These are phyloP conservation scores for Poterioochromonas sp. DNA, from an alignment of 352 stramenopile species.

Conservation along the genomic window DNA sequence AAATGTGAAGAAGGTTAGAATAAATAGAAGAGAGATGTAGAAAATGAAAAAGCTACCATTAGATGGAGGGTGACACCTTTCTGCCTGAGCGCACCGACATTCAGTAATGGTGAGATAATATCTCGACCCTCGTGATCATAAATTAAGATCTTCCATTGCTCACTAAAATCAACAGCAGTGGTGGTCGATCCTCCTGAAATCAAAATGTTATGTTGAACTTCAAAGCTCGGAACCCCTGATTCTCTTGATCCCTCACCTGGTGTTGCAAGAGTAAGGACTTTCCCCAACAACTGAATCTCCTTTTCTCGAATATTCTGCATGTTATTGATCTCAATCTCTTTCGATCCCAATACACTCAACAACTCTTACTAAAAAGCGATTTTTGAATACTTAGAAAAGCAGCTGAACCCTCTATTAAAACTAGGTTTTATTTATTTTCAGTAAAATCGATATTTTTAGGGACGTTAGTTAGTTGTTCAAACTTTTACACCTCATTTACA, in stretches of 20 bases:
- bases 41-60: constrained; percentile 55
- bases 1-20: not conserved
- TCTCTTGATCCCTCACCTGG: not conserved
- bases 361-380: too few species aligned
- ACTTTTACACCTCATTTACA: too few species aligned
- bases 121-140: constrained; percentile 89
- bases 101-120: constrained; percentile 95
- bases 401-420: too few species aligned
- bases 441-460: too few species aligned
- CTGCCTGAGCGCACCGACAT: constrained; percentile 86
- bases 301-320: not conserved
- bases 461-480: too few species aligned
- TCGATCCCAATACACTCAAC: too few species aligned
- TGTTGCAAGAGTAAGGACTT: not conserved
- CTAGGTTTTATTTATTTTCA: too few species aligned
- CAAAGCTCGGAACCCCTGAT: too few species aligned
- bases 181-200: too few species aligned
- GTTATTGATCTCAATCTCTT: too few species aligned
- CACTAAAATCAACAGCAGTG: constrained; percentile 11
- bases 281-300: not conserved
- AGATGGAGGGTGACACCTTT: constrained; percentile 94
- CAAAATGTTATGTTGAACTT: too few species aligned
- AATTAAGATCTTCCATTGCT: constrained; percentile 88
- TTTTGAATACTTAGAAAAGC: too few species aligned
- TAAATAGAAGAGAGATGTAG: not conserved